phyloP scores from a whole-genome alignment of 164 flowering plant genomes.

The Magnolia changhungtana region DNA sequence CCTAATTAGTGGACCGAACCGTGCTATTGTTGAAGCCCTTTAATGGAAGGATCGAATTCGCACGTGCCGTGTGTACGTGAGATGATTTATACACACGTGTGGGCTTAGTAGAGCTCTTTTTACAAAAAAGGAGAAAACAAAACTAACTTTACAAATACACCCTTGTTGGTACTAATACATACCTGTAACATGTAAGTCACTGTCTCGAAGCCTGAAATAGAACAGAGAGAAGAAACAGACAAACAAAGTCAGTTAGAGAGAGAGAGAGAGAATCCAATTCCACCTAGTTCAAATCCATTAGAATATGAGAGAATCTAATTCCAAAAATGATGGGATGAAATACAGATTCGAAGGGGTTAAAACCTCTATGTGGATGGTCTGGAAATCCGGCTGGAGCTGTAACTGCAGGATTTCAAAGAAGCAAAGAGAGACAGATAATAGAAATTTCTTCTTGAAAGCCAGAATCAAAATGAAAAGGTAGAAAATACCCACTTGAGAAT shows the following conservation, averaged over 20 bases:
- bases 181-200: conserved; percentile 94
- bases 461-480: not conserved
- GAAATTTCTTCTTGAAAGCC: not conserved
- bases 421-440: not conserved
- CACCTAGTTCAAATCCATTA: too few species aligned
- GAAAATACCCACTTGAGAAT: conserved; percentile 58
- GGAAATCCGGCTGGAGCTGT: conserved; percentile 88
- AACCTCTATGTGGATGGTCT: conserved; percentile 97
- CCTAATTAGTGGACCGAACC: too few species aligned
- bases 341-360: not conserved
- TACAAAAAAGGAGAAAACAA: too few species aligned
- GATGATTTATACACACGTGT: too few species aligned
- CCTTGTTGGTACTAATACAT: not conserved
- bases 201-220: conserved; percentile 72
- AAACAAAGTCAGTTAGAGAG: not conserved
- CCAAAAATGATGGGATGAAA: too few species aligned
- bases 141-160: too few species aligned
- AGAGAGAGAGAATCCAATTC: too few species aligned
- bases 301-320: too few species aligned
- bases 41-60: too few species aligned
- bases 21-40: too few species aligned
- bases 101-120: too few species aligned
- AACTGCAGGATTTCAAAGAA: conserved; percentile 41
- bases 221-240: not conserved
- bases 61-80: too few species aligned